Percentiles rank a stretch among this genome's conserved stretches.
phyloP scores from a whole-genome alignment of 768 basidiomycete genomes.

The Dentipellis fragilis region DNA sequence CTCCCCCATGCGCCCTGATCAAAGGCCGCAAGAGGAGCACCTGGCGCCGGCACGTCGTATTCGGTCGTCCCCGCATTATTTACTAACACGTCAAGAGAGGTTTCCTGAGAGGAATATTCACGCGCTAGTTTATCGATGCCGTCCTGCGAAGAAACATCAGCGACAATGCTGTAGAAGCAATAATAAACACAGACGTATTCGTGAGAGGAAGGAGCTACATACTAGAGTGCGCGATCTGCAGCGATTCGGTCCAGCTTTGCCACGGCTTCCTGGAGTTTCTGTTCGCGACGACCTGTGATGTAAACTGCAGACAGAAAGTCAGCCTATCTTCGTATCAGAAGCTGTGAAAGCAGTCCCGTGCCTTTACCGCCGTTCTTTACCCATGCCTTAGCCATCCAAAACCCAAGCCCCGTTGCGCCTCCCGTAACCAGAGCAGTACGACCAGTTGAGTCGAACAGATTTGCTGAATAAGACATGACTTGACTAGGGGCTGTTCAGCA shows the following conservation, averaged over 20 bases:
- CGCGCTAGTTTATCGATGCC: constrained; percentile 29
- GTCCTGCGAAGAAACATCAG: constrained; percentile 42
- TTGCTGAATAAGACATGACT: too few species aligned
- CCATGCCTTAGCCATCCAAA: too few species aligned
- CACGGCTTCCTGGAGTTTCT: constrained; percentile 51
- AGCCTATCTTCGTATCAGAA: too few species aligned
- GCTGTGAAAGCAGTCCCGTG: too few species aligned
- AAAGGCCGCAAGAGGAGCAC: constrained; percentile 52
- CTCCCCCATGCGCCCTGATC: constrained; percentile 59
- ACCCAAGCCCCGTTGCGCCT: too few species aligned
- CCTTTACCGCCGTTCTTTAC: too few species aligned
- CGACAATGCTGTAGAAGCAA: constrained; percentile 56
- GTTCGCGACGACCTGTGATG: constrained; percentile 38
- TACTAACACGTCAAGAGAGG: constrained; percentile 63
- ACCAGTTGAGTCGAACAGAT: too few species aligned
- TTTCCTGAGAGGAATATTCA: constrained; percentile 45
- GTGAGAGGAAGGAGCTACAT: constrained; percentile 20
- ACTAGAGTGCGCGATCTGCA: constrained; percentile 5
- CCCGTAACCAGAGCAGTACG: too few species aligned
- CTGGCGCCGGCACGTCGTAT: constrained; percentile 13
- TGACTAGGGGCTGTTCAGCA: too few species aligned
- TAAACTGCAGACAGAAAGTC: too few species aligned
- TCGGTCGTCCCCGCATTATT: constrained; percentile 68
- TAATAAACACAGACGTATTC: constrained; percentile 52
- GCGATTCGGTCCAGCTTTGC: constrained; percentile 31